phyloP scores from a whole-genome alignment of 108 stramenopile genomes.

The Fragilaria radians region DNA sequence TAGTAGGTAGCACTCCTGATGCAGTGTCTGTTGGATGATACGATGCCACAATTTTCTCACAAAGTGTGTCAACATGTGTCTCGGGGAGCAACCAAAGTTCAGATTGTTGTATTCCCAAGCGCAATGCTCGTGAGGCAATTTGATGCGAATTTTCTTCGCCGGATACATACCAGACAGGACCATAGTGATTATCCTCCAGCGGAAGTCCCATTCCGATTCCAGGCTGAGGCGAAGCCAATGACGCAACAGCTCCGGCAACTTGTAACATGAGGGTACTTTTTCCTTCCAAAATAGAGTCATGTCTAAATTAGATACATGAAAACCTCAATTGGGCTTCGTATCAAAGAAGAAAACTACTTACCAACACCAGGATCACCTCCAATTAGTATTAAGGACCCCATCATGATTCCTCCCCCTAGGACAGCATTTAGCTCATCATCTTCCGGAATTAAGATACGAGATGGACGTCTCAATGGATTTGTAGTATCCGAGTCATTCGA shows the following conservation, averaged over 20 bases:
- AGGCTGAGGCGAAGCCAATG: constrained; percentile 30
- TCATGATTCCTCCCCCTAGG: constrained; percentile 89
- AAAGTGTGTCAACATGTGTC: constrained; percentile 60
- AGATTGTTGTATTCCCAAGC: constrained; percentile 52
- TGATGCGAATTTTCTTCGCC: constrained; percentile 93
- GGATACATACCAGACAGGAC: constrained; percentile 88
- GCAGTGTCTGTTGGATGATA: constrained; percentile 8
- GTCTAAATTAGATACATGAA: neutral
- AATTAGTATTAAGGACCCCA: constrained; percentile 79
- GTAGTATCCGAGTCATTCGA: constrained; percentile 4
- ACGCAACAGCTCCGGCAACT: constrained; percentile 56
- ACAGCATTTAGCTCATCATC: constrained; percentile 85
- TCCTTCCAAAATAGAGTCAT: neutral
- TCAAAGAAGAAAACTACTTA: neutral
- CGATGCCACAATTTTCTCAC: constrained; percentile 42
- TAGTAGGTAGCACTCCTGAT: constrained; percentile 9
- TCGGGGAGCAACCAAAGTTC: constrained; percentile 60
- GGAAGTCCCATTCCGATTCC: constrained; percentile 71
- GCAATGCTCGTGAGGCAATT: constrained; percentile 75
- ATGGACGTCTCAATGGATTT: constrained; percentile 8
- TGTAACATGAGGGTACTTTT: constrained; percentile 73
- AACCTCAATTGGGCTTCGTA: neutral
- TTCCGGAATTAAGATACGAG: constrained; percentile 48
- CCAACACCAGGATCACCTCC: constrained; percentile 92
- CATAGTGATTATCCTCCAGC: constrained; percentile 16